Evolutionary conservation across 495 filamentous ascomycete genomes (phyloP), one percentile per base, ranked within the genome.

Genomic region (Talaromyces nanjingensis): DNA sequence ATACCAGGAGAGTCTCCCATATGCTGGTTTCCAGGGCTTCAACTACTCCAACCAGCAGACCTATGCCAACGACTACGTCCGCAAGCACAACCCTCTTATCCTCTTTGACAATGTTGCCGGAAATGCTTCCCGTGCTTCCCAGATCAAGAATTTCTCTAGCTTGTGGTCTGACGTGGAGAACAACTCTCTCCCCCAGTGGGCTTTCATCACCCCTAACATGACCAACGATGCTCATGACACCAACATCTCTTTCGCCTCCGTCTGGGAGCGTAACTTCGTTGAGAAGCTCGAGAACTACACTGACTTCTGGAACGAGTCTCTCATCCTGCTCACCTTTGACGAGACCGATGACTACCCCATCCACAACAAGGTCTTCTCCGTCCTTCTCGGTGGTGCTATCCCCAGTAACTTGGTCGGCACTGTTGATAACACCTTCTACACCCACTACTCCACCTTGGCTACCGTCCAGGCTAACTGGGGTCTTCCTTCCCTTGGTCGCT

Each of bases 161-260:
- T 89, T 91, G 71, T 72, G 78, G 52, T 72, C 82, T 25, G 88
- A 90, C 62, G 72, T 90, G 25, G 73, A 79, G 60, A 72, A 77
- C 60, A 69, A 84, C 55, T 77, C 73, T 25, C 79, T 91, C 9
- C 88, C 88, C 12, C 89, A 91, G 71, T 89, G 86, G 85, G 81
- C 84, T 67, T 90, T 91, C 72, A 83, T 90, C 63, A 91, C 88
- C 16, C 89, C 89, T 14, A 91, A 91, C 77, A 90, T 91, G 88
- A 80, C 85, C 65, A 85, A 88, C 65, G 86, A 89, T 69, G 89
- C 83, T 25, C 88, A 92, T 67, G 88, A 92, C 71, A 85, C 82
- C 59, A 77, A 81, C 71, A 80, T 91, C 62, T 84, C 81, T 33
- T 78, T 83, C 62, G 84, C 85, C 5, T 84, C 83, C 4, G 66